A percentile compares a stretch with the other conserved stretches of the same genome.
Evolutionary conservation across 2,329 filamentous ascomycete genomes (phyloP).

Genomic region (Teratosphaeria nubilosa): DNA sequence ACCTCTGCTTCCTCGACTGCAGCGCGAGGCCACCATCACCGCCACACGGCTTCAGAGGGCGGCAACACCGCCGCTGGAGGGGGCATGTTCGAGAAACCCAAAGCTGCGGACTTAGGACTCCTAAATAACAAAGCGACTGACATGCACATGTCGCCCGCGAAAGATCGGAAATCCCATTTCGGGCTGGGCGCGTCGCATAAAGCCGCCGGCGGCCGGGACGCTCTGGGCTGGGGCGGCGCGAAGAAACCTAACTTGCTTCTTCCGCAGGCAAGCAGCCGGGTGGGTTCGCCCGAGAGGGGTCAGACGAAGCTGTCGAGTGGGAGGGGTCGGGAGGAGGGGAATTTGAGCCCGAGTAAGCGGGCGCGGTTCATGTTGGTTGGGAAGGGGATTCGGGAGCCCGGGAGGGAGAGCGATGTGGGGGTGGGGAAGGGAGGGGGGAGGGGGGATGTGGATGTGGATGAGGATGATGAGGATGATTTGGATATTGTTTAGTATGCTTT

Average conservation of each 20-base stretch:
- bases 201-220: conserved; percentile 22
- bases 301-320: conserved; percentile 16
- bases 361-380: conserved; percentile 38
- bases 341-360: conserved; percentile 34
- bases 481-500: conserved; percentile 30
- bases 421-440: conserved; percentile 27
- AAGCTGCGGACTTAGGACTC: conserved; percentile 31
- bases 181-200: conserved; percentile 15
- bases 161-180: conserved; percentile 29
- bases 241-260: conserved; percentile 32
- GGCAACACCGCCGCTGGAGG: neutral
- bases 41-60: neutral
- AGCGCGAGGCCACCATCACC: neutral
- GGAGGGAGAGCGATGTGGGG: conserved; percentile 33
- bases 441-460: conserved; percentile 24
- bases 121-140: conserved; percentile 34
- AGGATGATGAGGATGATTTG: conserved; percentile 38
- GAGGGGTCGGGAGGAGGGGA: conserved; percentile 7
- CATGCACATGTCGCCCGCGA: conserved; percentile 33
- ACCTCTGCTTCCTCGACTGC: conserved; percentile 7
- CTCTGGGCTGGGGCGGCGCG: conserved; percentile 41
- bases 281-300: conserved; percentile 20
- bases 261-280: conserved; percentile 15
- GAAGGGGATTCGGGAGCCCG: conserved; percentile 41
- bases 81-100: conserved; percentile 13